Evolutionary conservation across 208 protist genomes (phyloP).

Genomic region (Leptomonas pyrrhocoris): DNA sequence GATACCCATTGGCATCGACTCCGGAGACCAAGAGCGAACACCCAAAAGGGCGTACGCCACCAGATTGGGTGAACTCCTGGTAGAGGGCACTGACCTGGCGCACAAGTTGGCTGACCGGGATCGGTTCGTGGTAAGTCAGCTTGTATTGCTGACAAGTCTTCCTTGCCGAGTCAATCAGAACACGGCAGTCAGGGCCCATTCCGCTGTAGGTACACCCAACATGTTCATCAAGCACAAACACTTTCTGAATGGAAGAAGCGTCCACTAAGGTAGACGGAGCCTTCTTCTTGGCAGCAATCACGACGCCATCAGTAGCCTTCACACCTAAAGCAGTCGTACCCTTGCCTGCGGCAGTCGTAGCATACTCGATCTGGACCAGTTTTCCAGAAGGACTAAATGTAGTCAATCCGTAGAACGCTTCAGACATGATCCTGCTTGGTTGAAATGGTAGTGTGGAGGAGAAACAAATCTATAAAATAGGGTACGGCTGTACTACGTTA

Average conservation of each 20-base stretch:
- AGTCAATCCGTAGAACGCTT: slow-evolving; percentile 98
- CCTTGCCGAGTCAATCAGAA: slow-evolving; percentile 96
- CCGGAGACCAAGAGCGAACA: slow-evolving; percentile 99
- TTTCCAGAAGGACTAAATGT: slow-evolving; percentile 99
- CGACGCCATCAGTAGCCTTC: slow-evolving; percentile 97
- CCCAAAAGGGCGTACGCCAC: slow-evolving; percentile 99
- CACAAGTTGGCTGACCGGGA: slow-evolving; percentile 96
- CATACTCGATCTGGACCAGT: slow-evolving; percentile 99
- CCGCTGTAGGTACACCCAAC: slow-evolving; percentile 98
- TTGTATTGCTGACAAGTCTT: slow-evolving; percentile 96
- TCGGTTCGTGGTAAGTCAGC: slow-evolving; percentile 94
- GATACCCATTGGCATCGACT: slow-evolving; percentile 94
- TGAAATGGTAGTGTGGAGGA: background rate
- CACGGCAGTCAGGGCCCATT: slow-evolving; percentile 98
- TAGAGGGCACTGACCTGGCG: slow-evolving; percentile 97
- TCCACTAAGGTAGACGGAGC: slow-evolving; percentile 96
- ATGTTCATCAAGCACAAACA: slow-evolving; percentile 93
- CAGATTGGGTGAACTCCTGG: slow-evolving; percentile 99
- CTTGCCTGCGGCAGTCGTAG: slow-evolving; percentile 95
- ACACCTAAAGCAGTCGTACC: slow-evolving; percentile 94
- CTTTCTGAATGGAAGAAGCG: slow-evolving; percentile 94
- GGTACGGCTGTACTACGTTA: background rate
- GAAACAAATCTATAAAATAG: slow-evolving; percentile 13
- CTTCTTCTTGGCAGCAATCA: slow-evolving; percentile 99
- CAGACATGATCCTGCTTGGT: slow-evolving; percentile 64